These are phyloP conservation scores for Ceratocystis huliohia DNA, from an alignment of 2,329 filamentous ascomycete genomes.

Conservation along the genomic window DNA sequence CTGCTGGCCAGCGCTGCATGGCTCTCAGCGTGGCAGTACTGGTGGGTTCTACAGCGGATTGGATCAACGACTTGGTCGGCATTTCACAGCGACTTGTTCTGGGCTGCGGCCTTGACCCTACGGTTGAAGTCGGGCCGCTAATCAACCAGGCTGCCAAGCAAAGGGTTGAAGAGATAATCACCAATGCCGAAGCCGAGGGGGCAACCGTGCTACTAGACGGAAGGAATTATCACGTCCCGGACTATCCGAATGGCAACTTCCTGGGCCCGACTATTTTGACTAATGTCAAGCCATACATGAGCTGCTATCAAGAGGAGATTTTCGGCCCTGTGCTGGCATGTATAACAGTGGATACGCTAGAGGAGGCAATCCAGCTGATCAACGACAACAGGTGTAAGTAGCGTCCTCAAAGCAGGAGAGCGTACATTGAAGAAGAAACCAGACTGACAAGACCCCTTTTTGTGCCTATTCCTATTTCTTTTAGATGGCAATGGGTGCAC, in stretches of 20 bases:
- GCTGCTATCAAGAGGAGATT: conserved; percentile 26
- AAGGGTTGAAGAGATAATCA: conserved; percentile 23
- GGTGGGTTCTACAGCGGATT: conserved; percentile 52
- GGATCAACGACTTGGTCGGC: conserved; percentile 51
- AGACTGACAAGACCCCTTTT: not conserved
- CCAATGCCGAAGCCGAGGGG: conserved; percentile 23
- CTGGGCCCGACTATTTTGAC: conserved; percentile 24
- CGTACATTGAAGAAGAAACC: not conserved
- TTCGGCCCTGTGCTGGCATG: conserved; percentile 26
- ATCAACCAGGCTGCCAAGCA: conserved; percentile 23
- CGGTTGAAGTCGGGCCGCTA: conserved; percentile 23
- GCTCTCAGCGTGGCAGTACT: conserved; percentile 49
- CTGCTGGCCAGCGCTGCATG: conserved; percentile 48
- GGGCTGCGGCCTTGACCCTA: conserved; percentile 23
- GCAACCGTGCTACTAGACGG: conserved; percentile 25
- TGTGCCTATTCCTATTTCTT: not conserved
- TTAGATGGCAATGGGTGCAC: conserved; percentile 25
- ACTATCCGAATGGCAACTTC: conserved; percentile 25
- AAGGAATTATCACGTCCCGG: conserved; percentile 21
- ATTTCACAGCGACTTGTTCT: conserved; percentile 40
- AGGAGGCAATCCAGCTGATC: conserved; percentile 24
- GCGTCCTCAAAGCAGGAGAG: not conserved
- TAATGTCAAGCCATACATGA: conserved; percentile 23
- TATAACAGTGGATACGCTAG: conserved; percentile 23
- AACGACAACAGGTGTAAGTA: conserved; percentile 26